Base-by-base conservation (phyloP, 306 rosid genomes). In the Cicer arietinum region DNA sequence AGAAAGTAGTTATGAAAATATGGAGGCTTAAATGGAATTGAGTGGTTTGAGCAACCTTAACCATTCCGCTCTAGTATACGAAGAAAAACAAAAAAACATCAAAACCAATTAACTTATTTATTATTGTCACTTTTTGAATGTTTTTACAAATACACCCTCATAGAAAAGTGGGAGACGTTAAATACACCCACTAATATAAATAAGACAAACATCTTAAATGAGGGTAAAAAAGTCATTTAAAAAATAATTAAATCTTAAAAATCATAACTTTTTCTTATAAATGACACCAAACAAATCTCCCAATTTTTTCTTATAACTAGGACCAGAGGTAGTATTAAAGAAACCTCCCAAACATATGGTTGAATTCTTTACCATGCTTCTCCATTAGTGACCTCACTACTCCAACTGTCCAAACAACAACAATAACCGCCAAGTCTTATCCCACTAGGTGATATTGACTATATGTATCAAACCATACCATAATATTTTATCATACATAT, bases 261-360 rank as follows among this genome's bases (percentile, higher is more conserved):
- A 30, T 30, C 35, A 30, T 5, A 30, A 30, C 35, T 30, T 30
- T 30, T 30, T 30, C 35, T 30, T 30, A 30, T 30, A 30, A 30
- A 30, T 30, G 35, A 30, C 5, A 30, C 35, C 35, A 30, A 30
- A 3, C 0, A 30, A 30, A 30, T 2, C 5, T 30, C 35, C 35
- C 35, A 30, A 30, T 30, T 30, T 30, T 30, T 30, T 30, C 35
- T 3, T 30, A 30, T 30, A 30, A 30, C 3, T 3, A 30, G 35
- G 35, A 30, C 35, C 5, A 30, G 4, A 30, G 35, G 35, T 12
- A 12, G 6, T 47, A 47, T 47, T 47, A 12, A 10, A 47, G 52
- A 47, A 47, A 47, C 52, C 16, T 47, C 50, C 63, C 8, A 39
- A 70, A 70, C 63, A 52, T 37, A 10, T 35, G 41, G 39, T 52